phyloP scores from a whole-genome alignment of 306 rosid species.

The Luffa acutangula region DNA sequence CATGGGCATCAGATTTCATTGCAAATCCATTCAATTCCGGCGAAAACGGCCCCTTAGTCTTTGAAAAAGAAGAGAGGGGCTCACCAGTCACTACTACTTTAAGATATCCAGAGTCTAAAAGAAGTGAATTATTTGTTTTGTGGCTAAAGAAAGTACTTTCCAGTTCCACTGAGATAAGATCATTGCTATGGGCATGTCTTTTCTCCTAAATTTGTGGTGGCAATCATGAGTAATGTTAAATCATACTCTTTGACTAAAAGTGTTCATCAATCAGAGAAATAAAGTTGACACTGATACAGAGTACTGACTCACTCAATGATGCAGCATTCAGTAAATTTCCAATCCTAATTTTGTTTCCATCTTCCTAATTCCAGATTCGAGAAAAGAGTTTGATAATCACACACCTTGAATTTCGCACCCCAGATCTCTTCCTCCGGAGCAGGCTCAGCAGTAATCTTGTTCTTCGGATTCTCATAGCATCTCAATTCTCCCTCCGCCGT shows the following conservation, averaged over 20 bases:
- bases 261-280: background rate
- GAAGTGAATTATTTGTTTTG: background rate
- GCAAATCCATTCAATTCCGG: too few species aligned
- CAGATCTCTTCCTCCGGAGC: slow-evolving; percentile 87
- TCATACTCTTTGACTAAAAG: background rate
- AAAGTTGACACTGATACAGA: background rate
- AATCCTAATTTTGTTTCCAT: background rate
- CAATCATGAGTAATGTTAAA: background rate
- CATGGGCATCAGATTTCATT: too few species aligned
- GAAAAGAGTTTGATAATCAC: background rate
- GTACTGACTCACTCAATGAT: background rate
- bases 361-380: background rate
- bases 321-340: background rate
- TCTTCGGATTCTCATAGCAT: slow-evolving; percentile 85
- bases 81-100: background rate
- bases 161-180: background rate
- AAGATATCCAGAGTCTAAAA: background rate
- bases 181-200: background rate
- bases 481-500: slow-evolving; percentile 70
- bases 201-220: background rate
- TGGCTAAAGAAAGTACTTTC: background rate
- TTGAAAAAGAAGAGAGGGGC: background rate
- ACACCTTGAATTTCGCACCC: slow-evolving; percentile 58
- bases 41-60: too few species aligned
- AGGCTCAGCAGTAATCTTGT: slow-evolving; percentile 72